Evolutionary conservation across 148 eudicot species (phyloP).

Genomic region (Chenopodium berlandieri): DNA sequence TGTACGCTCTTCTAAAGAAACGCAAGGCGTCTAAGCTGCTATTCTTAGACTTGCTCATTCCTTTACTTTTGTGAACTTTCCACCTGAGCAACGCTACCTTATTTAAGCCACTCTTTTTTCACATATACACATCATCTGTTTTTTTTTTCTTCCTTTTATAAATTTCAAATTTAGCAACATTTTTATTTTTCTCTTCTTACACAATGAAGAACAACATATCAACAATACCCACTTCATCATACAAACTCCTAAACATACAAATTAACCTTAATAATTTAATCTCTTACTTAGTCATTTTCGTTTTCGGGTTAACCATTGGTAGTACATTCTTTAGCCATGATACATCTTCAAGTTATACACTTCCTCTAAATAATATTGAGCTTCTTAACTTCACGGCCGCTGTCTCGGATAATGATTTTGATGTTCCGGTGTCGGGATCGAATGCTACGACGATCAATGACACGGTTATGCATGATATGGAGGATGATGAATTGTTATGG

Average conservation of each 20-base stretch:
- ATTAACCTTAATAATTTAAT: slow-evolving; percentile 38
- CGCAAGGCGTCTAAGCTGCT: background rate
- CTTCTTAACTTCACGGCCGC: slow-evolving; percentile 8
- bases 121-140: background rate
- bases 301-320: slow-evolving; percentile 50
- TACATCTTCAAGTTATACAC: slow-evolving; percentile 24
- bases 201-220: slow-evolving; percentile 22
- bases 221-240: background rate
- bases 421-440: background rate
- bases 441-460: background rate
- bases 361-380: slow-evolving; percentile 2
- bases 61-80: slow-evolving; percentile 2
- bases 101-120: background rate
- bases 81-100: background rate
- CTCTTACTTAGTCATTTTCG: slow-evolving; percentile 45
- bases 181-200: background rate
- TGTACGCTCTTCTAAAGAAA: background rate
- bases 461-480: slow-evolving; percentile 20
- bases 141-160: background rate
- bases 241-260: slow-evolving; percentile 26
- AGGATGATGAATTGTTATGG: slow-evolving; percentile 51
- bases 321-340: slow-evolving; percentile 34
- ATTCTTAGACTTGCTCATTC: background rate
- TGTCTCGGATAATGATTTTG: background rate
- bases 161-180: background rate